phyloP scores from a whole-genome alignment of 352 stramenopile genomes.

The Peronospora farinosa region DNA sequence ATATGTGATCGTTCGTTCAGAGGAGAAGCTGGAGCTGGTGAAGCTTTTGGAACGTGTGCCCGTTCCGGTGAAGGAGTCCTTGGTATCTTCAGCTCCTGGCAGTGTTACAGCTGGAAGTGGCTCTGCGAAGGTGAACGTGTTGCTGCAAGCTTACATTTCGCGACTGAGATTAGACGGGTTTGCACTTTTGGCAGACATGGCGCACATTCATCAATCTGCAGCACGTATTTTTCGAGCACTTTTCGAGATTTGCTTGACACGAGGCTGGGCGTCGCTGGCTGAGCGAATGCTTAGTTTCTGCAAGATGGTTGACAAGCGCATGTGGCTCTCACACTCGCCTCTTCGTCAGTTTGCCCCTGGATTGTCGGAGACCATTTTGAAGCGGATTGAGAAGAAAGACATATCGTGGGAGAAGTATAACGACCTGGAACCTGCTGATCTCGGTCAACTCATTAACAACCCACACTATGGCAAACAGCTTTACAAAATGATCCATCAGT shows the following conservation, averaged over 20 bases:
- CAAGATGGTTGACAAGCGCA: constrained; percentile 98
- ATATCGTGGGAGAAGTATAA: constrained; percentile 98
- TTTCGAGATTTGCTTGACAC: constrained; percentile 97
- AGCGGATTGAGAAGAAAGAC: constrained; percentile 98
- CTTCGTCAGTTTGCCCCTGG: constrained; percentile 92
- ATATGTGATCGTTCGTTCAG: constrained; percentile 96
- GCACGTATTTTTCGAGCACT: constrained; percentile 97
- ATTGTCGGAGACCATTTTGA: constrained; percentile 93
- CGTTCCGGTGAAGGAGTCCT: constrained; percentile 96
- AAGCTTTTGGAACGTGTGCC: constrained; percentile 97
- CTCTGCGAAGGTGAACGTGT: constrained; percentile 97
- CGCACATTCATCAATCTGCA: constrained; percentile 98
- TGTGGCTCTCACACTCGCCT: constrained; percentile 97
- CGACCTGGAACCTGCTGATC: constrained; percentile 95
- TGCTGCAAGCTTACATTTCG: constrained; percentile 99
- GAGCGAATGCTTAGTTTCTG: constrained; percentile 95
- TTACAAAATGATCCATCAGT: constrained; percentile 98
- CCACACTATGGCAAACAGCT: constrained; percentile 97
- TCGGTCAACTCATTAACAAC: constrained; percentile 96
- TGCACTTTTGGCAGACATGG: constrained; percentile 98
- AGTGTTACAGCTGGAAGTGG: constrained; percentile 44
- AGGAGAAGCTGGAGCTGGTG: constrained; percentile 98
- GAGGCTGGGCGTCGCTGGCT: constrained; percentile 92
- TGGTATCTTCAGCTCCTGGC: constrained; percentile 42
- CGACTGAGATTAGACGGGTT: constrained; percentile 96